Evolutionary conservation across 352 stramenopile species (phyloP), one percentile per base, ranked within the genome.

Genomic region (Globisporangium apiculatum): DNA sequence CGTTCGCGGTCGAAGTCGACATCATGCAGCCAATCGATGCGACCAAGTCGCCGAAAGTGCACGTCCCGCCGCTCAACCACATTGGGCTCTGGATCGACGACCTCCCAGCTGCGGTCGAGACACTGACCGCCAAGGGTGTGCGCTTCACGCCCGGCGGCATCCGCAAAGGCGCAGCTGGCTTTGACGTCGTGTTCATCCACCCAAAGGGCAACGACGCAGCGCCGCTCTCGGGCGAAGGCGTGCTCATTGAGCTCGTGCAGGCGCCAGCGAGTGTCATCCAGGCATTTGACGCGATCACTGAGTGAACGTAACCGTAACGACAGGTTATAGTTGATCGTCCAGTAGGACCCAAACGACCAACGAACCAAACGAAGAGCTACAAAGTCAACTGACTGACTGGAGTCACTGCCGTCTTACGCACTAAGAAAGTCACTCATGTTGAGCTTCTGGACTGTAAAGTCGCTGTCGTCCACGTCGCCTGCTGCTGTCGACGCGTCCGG

Each of bases 101-200:
- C 66, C 70, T 99, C 12, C 75, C 85, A 45, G 76, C 72, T 15
- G 94, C 90, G 14, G 95, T 99, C 15, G 66, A 94, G 40, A 96
- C 96, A 75, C 87, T 99, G 56, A 79, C 86, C 42, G 59, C 83
- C 57, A 87, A 92, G 48, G 93, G 97, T 48, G 85, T 99, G 62
- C 86, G 95, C 49, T 99, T 99, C 69, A 98, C 96, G 46, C 95
- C 96, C 36, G 96, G 96, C 17, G 97, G 96, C 49, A 99, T 99
- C 69, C 86, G 97, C 59, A 97, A 96, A 68, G 97, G 97, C 52
- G 97, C 97, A 6, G 76, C 91, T n/a, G 97, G 97, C 38, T 96
- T 98, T 64, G 84, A 99, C 66, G 94, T 99, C 37, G 94, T 91
- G 35, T 99, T 99, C 66, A 98, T 99, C 68, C 97, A 99, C 77